Evolutionary conservation across 2,329 filamentous ascomycete species (phyloP), one percentile per base, ranked within the genome.

Genomic region (Ascochyta fabae): DNA sequence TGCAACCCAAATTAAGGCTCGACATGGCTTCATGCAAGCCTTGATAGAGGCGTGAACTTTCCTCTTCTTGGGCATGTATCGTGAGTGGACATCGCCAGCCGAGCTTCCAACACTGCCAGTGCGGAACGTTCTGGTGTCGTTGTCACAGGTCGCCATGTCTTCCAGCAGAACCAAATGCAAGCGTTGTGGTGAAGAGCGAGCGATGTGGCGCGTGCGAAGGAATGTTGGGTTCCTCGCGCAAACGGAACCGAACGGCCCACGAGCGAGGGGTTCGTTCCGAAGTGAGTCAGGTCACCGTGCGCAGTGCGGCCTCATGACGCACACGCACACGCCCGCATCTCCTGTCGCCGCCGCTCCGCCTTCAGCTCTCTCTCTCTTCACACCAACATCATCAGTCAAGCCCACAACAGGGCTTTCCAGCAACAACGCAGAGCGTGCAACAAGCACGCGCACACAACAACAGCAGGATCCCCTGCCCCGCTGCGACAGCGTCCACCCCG

Each of bases 391-490:
- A 31, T 48, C 58, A 47, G 48, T 58, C 33, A 43, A 42, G 52
- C 51, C 52, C 53, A 56, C 48, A 33, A 60, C 15, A 44, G 40
- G 29, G 43, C 47, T 57, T 45, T 48, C 36, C 26, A 42, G 48
- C 35, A 27, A 53, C 47, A 45, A 48, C 57, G 45, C 40, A 45
- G 46, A 47, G 45, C 40, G 40, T 44, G 36, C 26, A 45, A 38
- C 42, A 40, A 47, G 53, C 50, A 45, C 57, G 53, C 53, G 33
- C 42, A 40, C 48, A 52, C 55, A 59, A 53, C 24, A 16, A 58
- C 53, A 62, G 57, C 60, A 61, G 59, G 49, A 43, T 16, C 16
- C 26, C 50, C 58, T 62, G 58, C 58, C 48, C 61, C 55, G 44
- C 62, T 47, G 49, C 50, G 40, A 56, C 43, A 44, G 39, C 54